phyloP scores from a whole-genome alignment of 352 stramenopile species.

The Globisporangium orthogonon region DNA sequence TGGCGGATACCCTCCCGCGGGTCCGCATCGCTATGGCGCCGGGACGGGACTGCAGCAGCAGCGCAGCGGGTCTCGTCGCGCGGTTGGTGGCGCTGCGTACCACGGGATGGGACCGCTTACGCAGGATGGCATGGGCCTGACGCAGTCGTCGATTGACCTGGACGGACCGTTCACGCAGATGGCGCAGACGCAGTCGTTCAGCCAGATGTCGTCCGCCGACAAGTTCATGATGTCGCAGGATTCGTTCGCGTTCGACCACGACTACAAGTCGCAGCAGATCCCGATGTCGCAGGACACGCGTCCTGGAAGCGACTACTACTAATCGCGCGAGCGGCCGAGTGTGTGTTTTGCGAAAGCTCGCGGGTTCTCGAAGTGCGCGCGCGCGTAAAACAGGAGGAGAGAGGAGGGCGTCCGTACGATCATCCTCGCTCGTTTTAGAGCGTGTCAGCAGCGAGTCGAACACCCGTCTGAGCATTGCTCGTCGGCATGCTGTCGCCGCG shows the following conservation, averaged over 20 bases:
- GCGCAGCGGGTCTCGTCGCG: conserved; percentile 8
- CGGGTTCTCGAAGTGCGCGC: background rate
- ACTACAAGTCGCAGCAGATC: conserved; percentile 83
- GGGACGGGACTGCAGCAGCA: conserved; percentile 3
- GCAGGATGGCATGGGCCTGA: conserved; percentile 52
- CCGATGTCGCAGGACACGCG: conserved; percentile 76
- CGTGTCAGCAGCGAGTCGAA: background rate
- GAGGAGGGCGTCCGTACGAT: background rate
- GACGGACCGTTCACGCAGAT: conserved; percentile 75
- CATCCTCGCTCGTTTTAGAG: background rate
- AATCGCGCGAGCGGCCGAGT: conserved; percentile 5
- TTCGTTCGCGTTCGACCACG: conserved; percentile 64
- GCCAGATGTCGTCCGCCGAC: conserved; percentile 57
- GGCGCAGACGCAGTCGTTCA: conserved; percentile 81
- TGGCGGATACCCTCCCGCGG: conserved; percentile 30
- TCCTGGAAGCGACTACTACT: conserved; percentile 68
- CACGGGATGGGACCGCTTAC: conserved; percentile 50
- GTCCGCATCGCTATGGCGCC: conserved; percentile 27
- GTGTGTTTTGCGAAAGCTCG: background rate
- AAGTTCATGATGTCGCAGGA: conserved; percentile 86
- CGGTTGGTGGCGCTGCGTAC: conserved; percentile 10
- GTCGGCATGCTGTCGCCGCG: too few species aligned
- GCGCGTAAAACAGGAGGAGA: too few species aligned
- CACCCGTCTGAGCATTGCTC: too few species aligned
- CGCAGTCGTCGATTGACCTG: conserved; percentile 49